phyloP scores from a whole-genome alignment of 345 rosid species.

The Acer yangbiense region DNA sequence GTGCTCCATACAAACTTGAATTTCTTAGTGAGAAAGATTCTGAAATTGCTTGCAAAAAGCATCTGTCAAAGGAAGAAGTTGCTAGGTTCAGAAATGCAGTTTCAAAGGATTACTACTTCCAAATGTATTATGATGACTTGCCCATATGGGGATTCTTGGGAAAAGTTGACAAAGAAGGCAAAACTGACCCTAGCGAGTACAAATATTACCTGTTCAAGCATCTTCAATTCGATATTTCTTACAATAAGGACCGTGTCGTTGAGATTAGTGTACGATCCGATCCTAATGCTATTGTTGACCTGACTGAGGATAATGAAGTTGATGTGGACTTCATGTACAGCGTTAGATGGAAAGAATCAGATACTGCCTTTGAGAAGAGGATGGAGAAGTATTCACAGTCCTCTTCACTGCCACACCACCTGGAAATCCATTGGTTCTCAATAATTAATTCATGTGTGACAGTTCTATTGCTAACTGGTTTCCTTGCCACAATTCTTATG shows the following conservation, averaged over 20 bases:
- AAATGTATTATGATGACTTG: slow-evolving; percentile 57
- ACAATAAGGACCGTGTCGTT: slow-evolving; percentile 60
- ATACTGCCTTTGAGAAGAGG: slow-evolving; percentile 47
- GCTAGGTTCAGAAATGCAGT: slow-evolving; percentile 43
- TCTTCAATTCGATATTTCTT: slow-evolving; percentile 41
- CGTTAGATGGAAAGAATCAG: slow-evolving; percentile 55
- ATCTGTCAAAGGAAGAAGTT: slow-evolving; percentile 41
- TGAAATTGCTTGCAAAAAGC: slow-evolving; percentile 42
- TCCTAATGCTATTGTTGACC: slow-evolving; percentile 39
- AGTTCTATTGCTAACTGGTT: slow-evolving; percentile 57
- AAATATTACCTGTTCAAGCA: slow-evolving; percentile 51
- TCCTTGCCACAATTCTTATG: slow-evolving; percentile 62
- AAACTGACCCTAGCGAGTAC: slow-evolving; percentile 41
- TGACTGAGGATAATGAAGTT: slow-evolving; percentile 45
- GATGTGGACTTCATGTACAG: slow-evolving; percentile 52
- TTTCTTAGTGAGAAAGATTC: slow-evolving; percentile 40
- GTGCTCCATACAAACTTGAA: slow-evolving; percentile 58
- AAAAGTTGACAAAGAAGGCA: slow-evolving; percentile 50
- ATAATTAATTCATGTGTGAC: slow-evolving; percentile 61
- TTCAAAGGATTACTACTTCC: slow-evolving; percentile 51
- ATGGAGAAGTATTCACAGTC: slow-evolving; percentile 53
- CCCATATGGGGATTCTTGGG: slow-evolving; percentile 60
- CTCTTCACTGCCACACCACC: slow-evolving; percentile 51
- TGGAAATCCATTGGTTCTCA: slow-evolving; percentile 63
- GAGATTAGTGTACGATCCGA: slow-evolving; percentile 44